phyloP scores from a whole-genome alignment of 2,329 filamentous ascomycete species.

The Zasmidium citrigriseum region DNA sequence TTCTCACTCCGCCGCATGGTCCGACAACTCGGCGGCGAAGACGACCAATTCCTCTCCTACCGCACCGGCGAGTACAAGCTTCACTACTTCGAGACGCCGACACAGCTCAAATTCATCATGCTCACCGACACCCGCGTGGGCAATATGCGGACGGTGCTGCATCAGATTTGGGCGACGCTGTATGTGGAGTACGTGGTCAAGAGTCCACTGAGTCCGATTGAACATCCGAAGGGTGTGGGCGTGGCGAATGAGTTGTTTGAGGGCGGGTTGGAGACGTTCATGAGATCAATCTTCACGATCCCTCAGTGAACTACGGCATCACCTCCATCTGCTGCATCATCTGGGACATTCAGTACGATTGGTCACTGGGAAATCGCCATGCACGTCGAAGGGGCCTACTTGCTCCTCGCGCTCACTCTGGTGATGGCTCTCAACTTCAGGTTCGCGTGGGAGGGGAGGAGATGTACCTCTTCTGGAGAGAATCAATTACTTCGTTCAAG shows the following conservation, averaged over 20 bases:
- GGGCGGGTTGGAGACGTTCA: conserved; percentile 72
- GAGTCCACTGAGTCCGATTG: conserved; percentile 62
- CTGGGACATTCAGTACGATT: conserved; percentile 97
- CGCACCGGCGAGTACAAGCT: conserved; percentile 95
- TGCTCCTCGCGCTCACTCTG: conserved; percentile 73
- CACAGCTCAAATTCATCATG: conserved; percentile 94
- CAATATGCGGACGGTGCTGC: conserved; percentile 89
- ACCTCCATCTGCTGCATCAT: conserved; percentile 83
- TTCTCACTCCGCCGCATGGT: conserved; percentile 97
- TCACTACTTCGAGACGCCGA: conserved; percentile 98
- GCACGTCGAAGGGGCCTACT: conserved; percentile 59
- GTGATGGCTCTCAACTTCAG: conserved; percentile 90
- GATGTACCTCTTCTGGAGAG: conserved; percentile 83
- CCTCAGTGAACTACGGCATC: conserved; percentile 48
- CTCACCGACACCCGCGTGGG: conserved; percentile 75
- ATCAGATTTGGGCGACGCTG: conserved; percentile 98
- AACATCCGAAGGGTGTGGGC: conserved; percentile 62
- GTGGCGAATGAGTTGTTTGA: conserved; percentile 68
- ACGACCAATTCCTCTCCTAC: conserved; percentile 90
- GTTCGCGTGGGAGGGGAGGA: conserved; percentile 59
- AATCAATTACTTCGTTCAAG: too few relatives aligned
- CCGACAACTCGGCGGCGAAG: conserved; percentile 87
- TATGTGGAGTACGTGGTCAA: conserved; percentile 90
- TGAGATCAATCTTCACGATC: conserved; percentile 36
- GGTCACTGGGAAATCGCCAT: conserved; percentile 70